Percentiles rank a stretch among this genome's conserved stretches.
Evolutionary conservation across 1,284 basidiomycete species (phyloP).

Genomic region (Tilletia caries): DNA sequence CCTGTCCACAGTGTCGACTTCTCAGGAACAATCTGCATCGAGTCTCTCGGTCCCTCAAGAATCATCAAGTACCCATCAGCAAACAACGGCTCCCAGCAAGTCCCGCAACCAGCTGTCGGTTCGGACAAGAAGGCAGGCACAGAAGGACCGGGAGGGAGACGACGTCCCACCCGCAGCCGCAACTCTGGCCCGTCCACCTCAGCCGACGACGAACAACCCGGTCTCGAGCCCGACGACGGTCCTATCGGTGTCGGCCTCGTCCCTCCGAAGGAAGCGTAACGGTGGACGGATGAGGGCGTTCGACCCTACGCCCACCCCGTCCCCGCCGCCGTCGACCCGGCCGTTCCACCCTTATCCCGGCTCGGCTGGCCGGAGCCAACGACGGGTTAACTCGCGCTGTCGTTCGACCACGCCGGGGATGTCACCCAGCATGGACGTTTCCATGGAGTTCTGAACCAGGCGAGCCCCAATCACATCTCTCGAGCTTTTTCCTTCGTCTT

Average conservation of each 20-base stretch:
- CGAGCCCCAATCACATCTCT: no score
- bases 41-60: no score
- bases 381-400: not conserved
- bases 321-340: not conserved
- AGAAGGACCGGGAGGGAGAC: not conserved
- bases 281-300: slow-evolving; percentile 6
- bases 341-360: not conserved
- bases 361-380: not conserved
- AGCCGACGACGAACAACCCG: not conserved
- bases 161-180: not conserved
- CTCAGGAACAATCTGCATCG: not conserved
- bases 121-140: not conserved
- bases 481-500: no score
- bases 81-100: slow-evolving; percentile 1
- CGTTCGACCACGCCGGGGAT: slow-evolving; percentile 7
- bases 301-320: not conserved
- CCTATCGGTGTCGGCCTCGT: no score
- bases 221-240: not conserved
- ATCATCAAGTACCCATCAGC: no score
- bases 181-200: not conserved
- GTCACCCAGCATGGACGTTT: not conserved
- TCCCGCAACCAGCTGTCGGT: not conserved
- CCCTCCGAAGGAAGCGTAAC: not conserved
- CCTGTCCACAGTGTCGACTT: not conserved
- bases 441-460: no score